phyloP scores from a whole-genome alignment of 2,329 filamentous ascomycete species.

The Ophiostoma ips region DNA sequence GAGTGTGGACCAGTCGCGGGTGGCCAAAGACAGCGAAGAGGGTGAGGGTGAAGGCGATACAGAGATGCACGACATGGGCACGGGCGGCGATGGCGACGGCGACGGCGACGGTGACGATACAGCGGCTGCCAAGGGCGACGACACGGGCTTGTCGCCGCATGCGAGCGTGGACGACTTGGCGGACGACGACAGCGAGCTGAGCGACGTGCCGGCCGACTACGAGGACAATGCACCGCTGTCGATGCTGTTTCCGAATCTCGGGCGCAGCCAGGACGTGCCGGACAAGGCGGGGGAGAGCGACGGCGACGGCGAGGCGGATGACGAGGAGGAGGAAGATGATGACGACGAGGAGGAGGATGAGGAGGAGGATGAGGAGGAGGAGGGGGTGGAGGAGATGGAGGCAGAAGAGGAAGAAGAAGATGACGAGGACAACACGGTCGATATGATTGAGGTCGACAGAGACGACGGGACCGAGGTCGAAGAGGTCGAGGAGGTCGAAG shows the following conservation, averaged over 20 bases:
- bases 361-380: neutral
- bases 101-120: conserved; percentile 1
- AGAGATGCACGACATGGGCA: conserved; percentile 8
- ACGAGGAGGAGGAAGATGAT: conserved; percentile 18
- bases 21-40: conserved; percentile 19
- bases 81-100: neutral
- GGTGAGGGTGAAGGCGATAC: conserved; percentile 17
- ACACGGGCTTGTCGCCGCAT: conserved; percentile 33
- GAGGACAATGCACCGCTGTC: conserved; percentile 42
- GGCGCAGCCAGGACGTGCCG: conserved; percentile 22
- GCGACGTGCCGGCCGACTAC: conserved; percentile 45
- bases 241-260: conserved; percentile 38
- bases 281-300: conserved; percentile 10
- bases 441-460: neutral
- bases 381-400: conserved; percentile 13
- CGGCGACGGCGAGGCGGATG: conserved; percentile 12
- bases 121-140: conserved; percentile 18
- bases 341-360: conserved; percentile 11
- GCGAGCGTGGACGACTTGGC: conserved; percentile 51
- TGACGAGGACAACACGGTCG: neutral
- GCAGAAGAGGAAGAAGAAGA: neutral
- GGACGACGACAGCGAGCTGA: conserved; percentile 57
- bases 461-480: neutral
- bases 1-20: conserved; percentile 9
- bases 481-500: neutral